Conservation (phyloP, 352 stramenopile genomes). For the Phytophthora nicotianae region DNA sequence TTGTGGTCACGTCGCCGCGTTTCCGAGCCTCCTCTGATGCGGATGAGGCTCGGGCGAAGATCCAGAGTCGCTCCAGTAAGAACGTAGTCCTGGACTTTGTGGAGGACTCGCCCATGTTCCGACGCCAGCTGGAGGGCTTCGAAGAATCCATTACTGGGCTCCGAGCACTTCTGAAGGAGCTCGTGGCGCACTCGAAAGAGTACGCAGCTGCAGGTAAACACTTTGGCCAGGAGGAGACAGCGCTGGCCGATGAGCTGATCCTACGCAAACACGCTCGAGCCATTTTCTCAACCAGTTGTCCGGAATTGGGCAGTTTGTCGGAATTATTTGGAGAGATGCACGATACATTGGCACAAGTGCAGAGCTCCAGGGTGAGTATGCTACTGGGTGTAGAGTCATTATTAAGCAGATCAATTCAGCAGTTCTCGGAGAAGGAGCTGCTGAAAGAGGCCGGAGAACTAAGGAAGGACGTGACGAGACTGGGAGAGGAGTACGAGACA, state of each 20-base stretch:
- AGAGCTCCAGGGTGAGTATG: conserved; percentile 86
- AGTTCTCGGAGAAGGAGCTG: conserved; percentile 77
- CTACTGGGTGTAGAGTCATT: conserved; percentile 80
- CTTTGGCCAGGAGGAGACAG: conserved; percentile 74
- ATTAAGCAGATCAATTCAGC: conserved; percentile 65
- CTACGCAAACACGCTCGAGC: conserved; percentile 78
- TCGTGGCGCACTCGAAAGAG: conserved; percentile 76
- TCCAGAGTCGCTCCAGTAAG: conserved; percentile 51
- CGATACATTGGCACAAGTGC: conserved; percentile 79
- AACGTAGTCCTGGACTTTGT: conserved; percentile 88
- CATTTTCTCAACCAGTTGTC: conserved; percentile 86
- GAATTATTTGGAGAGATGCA: conserved; percentile 86
- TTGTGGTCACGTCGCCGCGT: conserved; percentile 15
- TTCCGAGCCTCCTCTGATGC: conserved; percentile 12
- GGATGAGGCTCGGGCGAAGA: conserved; percentile 17
- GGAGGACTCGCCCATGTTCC: conserved; percentile 88
- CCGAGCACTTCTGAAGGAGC: conserved; percentile 68
- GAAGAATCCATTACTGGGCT: conserved; percentile 78
- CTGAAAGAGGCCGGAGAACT: conserved; percentile 72
- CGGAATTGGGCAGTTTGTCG: conserved; percentile 71
- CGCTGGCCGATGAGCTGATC: conserved; percentile 73
- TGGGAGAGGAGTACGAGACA: conserved; percentile 84
- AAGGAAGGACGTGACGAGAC: conserved; percentile 64
- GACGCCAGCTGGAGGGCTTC: conserved; percentile 76
- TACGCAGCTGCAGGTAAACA: conserved; percentile 68